phyloP scores from a whole-genome alignment of 371 early-diverging fungal genomes.

The Mortierella sp. region DNA sequence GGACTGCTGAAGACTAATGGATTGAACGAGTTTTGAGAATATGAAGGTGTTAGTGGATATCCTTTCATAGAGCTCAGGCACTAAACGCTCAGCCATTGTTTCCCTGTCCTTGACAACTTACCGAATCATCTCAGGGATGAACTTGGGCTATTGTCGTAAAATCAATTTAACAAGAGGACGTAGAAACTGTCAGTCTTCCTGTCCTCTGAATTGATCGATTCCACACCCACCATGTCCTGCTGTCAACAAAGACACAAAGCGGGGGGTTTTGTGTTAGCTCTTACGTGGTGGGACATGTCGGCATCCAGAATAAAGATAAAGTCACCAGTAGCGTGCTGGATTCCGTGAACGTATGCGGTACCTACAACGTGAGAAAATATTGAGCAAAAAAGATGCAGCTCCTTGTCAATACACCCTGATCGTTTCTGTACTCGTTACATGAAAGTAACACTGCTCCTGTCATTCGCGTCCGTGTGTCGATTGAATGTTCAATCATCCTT shows the following conservation, averaged over 20 bases:
- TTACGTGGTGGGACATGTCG: conserved; percentile 97
- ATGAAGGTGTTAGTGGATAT: background rate
- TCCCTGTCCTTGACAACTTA: conserved; percentile 34
- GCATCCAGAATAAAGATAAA: conserved; percentile 99
- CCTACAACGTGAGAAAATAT: conserved; percentile 61
- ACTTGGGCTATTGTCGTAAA: conserved; percentile 84
- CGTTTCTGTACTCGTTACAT: too few species aligned
- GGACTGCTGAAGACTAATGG: conserved; percentile 78
- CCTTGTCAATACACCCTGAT: background rate
- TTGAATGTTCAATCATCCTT: conserved; percentile 24
- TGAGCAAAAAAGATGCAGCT: background rate
- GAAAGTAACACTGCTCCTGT: background rate
- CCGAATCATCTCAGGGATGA: conserved; percentile 95
- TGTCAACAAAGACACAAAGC: background rate
- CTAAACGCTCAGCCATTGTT: background rate
- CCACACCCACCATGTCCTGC: background rate
- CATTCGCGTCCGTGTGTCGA: background rate
- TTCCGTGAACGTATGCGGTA: conserved; percentile 97
- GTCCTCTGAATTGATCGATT: background rate
- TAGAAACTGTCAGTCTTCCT: background rate
- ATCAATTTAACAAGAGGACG: background rate
- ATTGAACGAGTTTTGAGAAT: background rate
- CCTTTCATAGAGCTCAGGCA: background rate
- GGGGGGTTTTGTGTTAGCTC: conserved; percentile 16
- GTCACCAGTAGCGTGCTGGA: conserved; percentile 94